Base-by-base conservation (phyloP, 2,329 filamentous ascomycete genomes). In the Ilyonectria sp. region DNA sequence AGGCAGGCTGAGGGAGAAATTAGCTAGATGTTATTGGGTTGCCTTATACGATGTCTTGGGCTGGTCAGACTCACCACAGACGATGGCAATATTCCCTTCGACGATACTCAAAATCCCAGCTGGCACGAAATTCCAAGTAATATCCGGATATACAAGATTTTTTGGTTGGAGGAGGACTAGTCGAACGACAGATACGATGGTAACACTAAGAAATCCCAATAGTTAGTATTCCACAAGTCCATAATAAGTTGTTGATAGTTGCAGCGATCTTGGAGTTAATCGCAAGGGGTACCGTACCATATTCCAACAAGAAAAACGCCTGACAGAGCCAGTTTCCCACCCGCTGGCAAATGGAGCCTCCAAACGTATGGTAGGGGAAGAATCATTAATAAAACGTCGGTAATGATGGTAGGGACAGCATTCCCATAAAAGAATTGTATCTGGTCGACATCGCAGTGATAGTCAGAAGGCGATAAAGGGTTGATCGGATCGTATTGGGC, bases 331-430 rank as follows among this genome's bases (percentile, higher is more conserved):
- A 76, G 3, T 44, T 76, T 79, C 23, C 76, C 72, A 1, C 63
- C 46, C 13, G 29, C 60, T 1, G 72, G 74, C 37, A 79, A 67
- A 33, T 74, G 69, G 3, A 80, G 63, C 17, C 59, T 70, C 54
- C 71, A 77, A 13, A 79, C 69, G 26, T 76, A 72, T 2, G 76
- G 76, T 1, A 78, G 61, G 2, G 79, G 79, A 1, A 79, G 60
- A 15, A 80, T 68, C 19, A 79, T 75, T 10, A 76, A 19, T 1
- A 75, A 3, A 4, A 65, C 47, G 31, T 79, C 76, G 2, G 74
- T 75, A 4, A 74, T 62, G 19, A 79, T 75, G 46, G 75, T 76
- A 1, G 75, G 72, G 9, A 78, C 71, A 2, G 74, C 70, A 52
- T 78, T 79, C 2, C 69, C 71, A 50, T 74, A 75, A 53, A 78